Evolutionary conservation across 768 basidiomycete genomes (phyloP).

Genomic region (Suillus bovinus): DNA sequence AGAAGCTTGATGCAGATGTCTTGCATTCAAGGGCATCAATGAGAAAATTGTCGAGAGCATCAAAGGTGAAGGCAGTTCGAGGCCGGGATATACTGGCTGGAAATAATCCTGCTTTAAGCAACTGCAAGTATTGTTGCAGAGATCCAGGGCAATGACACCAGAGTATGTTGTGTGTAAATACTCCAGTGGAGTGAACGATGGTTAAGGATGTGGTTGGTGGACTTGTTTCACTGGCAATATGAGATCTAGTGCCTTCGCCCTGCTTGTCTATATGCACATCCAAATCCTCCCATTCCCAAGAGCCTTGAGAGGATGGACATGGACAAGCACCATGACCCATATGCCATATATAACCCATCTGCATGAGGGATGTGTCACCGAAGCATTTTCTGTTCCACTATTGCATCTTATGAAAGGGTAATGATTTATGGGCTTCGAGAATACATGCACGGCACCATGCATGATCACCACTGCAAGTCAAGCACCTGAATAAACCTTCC

Average conservation of each 20-base stretch:
- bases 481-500: constrained; percentile 1
- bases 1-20: constrained; percentile 8
- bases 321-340: constrained; percentile 22
- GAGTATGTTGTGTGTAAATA: constrained; percentile 9
- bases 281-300: not conserved
- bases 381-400: constrained; percentile 23
- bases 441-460: not conserved
- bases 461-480: constrained; percentile 8
- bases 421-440: not conserved
- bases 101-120: not conserved
- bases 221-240: not conserved
- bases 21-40: constrained; percentile 21
- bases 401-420: constrained; percentile 22
- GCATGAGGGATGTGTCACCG: constrained; percentile 14
- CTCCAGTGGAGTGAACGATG: constrained; percentile 5
- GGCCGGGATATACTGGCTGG: not conserved
- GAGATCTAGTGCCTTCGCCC: not conserved
- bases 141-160: constrained; percentile 6
- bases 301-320: constrained; percentile 14
- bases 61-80: constrained; percentile 14
- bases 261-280: not conserved
- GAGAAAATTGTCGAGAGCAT: constrained; percentile 21
- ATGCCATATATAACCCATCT: constrained; percentile 21
- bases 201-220: not conserved
- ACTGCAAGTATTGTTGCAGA: not conserved